Base-by-base conservation (phyloP, 2,329 filamentous ascomycete genomes). In the Dichotomopilus funicola region DNA sequence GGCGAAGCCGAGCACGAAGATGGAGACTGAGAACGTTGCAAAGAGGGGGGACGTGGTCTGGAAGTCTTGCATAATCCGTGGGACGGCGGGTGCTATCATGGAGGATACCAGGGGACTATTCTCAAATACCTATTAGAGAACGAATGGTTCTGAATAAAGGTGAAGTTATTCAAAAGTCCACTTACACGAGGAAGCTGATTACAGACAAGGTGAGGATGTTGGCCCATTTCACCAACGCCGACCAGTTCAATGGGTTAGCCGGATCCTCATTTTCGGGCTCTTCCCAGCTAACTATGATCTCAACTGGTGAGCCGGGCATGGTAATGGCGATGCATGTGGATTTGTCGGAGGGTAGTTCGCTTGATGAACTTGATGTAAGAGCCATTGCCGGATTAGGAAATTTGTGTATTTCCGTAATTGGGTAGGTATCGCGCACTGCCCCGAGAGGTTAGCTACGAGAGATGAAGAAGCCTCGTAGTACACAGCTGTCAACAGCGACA, bases 1-100 rank as follows among this genome's bases (percentile, higher is more conserved):
- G n/a, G 73, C 75, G 59, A 82, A 84, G 3, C 46, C 52, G 7
- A 54, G 19, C 10, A 49, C 46, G 13, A 43, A 54, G 45, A 54
- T 38, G 13, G 52, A 44, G n/a, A 54, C 51, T n/a, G 33, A 37
- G 38, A 54, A 38, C 9, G 51, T 43, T 1, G 51, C 51, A 6
- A 53, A 48, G 1, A n/a, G 7, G 1, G 50, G 2, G 6, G 42
- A 46, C 2, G 13, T n/a, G 9, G 42, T 47, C 2, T 41, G 2
- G 19, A 13, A 53, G 11, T 47, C 50, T 6, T 40, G 4, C 50
- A 53, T 46, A 4, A 53, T 35, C 35, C 10, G 19, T 31, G 38
- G 50, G 4, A 53, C 50, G 12, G 50, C 50, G 5, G 50, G 50
- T 9, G 50, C 43, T 4, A 53, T 19, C 50, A 53, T 53, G 2